Conservation (phyloP, 306 rosid species). For the Lathyrus sativus region DNA sequence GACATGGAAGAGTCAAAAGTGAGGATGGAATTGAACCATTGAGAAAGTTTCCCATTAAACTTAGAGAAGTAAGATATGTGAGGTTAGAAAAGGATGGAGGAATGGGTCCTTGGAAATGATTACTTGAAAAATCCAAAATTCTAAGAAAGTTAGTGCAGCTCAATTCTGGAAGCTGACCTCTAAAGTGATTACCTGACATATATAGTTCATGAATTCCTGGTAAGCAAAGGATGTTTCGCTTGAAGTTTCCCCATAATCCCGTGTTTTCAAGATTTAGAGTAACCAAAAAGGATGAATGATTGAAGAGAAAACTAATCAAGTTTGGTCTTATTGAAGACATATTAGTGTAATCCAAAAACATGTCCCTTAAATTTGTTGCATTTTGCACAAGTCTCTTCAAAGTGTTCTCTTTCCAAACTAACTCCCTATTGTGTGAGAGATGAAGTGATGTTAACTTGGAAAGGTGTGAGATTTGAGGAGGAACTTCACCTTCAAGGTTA, state of each 20-base stretch:
- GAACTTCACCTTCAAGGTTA: neutral
- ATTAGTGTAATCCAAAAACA: neutral
- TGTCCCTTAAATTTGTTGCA: neutral
- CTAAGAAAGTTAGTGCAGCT: neutral
- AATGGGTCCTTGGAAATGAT: neutral
- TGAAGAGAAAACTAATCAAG: neutral
- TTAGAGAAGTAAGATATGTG: conserved; percentile 1
- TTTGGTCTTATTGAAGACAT: neutral
- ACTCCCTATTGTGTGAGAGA: neutral
- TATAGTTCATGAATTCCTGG: conserved; percentile 2
- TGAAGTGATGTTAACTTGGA: neutral
- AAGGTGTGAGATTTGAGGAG: conserved; percentile 14
- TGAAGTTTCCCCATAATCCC: neutral
- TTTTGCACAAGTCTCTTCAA: conserved; percentile 4
- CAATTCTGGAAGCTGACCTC: conserved; percentile 7
- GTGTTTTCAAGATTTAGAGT: neutral
- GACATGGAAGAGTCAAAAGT: neutral
- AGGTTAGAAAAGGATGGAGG: neutral
- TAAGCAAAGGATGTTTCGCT: neutral
- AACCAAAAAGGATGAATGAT: conserved; percentile 16
- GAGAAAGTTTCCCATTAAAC: too few relatives aligned
- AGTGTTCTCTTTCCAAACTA: neutral
- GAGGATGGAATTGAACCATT: neutral
- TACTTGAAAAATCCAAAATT: neutral
- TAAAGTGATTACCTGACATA: neutral